phyloP scores from a whole-genome alignment of 2,329 filamentous ascomycete genomes.

The Fusarium camptoceras region DNA sequence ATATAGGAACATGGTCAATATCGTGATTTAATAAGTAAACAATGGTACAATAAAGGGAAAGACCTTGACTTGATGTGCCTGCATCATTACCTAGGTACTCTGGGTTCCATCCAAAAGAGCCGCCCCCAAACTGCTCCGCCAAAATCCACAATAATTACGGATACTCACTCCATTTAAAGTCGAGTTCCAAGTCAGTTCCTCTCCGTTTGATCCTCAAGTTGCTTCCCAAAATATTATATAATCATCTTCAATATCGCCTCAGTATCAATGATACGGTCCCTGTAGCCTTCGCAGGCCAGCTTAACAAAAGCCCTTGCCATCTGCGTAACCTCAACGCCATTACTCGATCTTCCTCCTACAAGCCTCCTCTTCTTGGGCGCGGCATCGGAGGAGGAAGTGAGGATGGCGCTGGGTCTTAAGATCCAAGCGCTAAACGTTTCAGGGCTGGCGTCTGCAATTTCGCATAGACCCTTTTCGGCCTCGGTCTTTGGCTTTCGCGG shows the following conservation, averaged over 20 bases:
- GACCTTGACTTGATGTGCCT: slow-evolving; percentile 13
- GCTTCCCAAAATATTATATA: background rate
- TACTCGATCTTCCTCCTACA: slow-evolving; percentile 47
- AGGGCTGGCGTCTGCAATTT: slow-evolving; percentile 51
- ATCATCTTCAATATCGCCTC: slow-evolving; percentile 48
- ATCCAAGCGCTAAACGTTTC: slow-evolving; percentile 53
- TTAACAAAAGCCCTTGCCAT: slow-evolving; percentile 53
- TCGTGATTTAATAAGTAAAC: slow-evolving; percentile 22
- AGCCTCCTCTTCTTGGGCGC: slow-evolving; percentile 46
- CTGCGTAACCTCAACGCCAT: slow-evolving; percentile 51
- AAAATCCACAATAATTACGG: slow-evolving; percentile 33
- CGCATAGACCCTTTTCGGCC: slow-evolving; percentile 55
- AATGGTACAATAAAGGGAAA: slow-evolving; percentile 23
- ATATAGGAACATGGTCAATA: slow-evolving; percentile 26
- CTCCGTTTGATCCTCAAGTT: background rate
- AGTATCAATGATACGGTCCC: slow-evolving; percentile 52
- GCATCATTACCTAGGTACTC: slow-evolving; percentile 9
- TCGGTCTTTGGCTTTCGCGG: slow-evolving; percentile 54
- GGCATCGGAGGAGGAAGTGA: slow-evolving; percentile 42
- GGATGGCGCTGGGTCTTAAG: slow-evolving; percentile 52
- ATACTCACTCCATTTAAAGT: slow-evolving; percentile 20
- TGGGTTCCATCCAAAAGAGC: background rate
- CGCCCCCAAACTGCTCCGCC: slow-evolving; percentile 18
- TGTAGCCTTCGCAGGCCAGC: slow-evolving; percentile 53
- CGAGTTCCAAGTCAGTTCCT: slow-evolving; percentile 1